Evolutionary conservation across 1,284 basidiomycete species (phyloP).

Genomic region (Ustilago trichophora): DNA sequence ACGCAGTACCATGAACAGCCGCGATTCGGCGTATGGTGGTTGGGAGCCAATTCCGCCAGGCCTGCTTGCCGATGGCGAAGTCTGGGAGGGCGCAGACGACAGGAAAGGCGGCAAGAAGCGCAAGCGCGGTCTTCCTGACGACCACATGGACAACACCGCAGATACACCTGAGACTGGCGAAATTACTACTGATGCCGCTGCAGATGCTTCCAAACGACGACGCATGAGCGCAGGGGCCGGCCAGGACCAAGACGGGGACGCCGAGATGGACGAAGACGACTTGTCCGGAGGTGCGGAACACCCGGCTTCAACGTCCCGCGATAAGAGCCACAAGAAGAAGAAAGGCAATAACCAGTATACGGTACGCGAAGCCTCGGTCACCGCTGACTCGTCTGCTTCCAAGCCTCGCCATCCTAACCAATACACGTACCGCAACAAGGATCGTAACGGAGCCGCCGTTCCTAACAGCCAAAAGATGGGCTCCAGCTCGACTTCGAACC

Average conservation of each 20-base stretch:
- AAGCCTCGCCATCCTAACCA: slow-evolving; percentile 70
- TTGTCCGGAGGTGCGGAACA: slow-evolving; percentile 6
- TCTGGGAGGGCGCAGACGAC: slow-evolving; percentile 65
- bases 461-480: slow-evolving; percentile 28
- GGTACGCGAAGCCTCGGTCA: slow-evolving; percentile 29
- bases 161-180: slow-evolving; percentile 24
- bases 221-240: slow-evolving; percentile 36
- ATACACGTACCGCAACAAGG: slow-evolving; percentile 72
- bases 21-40: slow-evolving; percentile 93
- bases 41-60: slow-evolving; percentile 73
- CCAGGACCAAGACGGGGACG: slow-evolving; percentile 22
- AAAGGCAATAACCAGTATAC: slow-evolving; percentile 46
- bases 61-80: slow-evolving; percentile 60
- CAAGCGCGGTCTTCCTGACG: slow-evolving; percentile 49
- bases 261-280: slow-evolving; percentile 37
- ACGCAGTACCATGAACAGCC: slow-evolving; percentile 90
- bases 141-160: slow-evolving; percentile 21
- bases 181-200: slow-evolving; percentile 14
- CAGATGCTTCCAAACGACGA: slow-evolving; percentile 49
- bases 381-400: slow-evolving; percentile 25
- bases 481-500: slow-evolving; percentile 38
- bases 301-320: slow-evolving; percentile 1
- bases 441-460: slow-evolving; percentile 31
- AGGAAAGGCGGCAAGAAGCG: slow-evolving; percentile 48
- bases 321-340: slow-evolving; percentile 46